Evolutionary conservation across 306 rosid genomes (phyloP), one percentile per base, ranked within the genome.

Genomic region (Begonia fuchsioides): DNA sequence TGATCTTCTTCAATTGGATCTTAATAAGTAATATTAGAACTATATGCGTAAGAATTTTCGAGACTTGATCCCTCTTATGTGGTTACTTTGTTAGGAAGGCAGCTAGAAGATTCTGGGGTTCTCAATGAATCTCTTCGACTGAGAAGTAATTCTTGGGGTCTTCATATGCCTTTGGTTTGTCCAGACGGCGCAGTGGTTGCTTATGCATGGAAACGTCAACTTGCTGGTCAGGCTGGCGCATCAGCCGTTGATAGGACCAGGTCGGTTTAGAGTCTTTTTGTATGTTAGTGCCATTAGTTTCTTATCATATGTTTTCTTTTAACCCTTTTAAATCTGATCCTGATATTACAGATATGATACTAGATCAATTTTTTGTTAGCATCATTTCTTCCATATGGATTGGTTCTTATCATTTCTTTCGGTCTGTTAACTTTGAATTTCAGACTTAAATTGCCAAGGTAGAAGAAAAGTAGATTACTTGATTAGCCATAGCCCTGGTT

Each of bases 111-210:
- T 52, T 74, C 84, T 51, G 95, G 95, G 40, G 93, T 88, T 66
- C 68, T 83, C 20, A 79, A 66, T 32, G 95, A 88, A 50, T 72
- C 97, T 12, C 71, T 85, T 43, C 76, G 85, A 32, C 72, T 82
- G 8, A 71, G 90, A 59, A 81, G 93, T 50, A 81, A 88, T 57
- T 81, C 88, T 43, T 88, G 96, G 96, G 96, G 95, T 1, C 41
- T 81, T 54, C 93, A 83, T 69, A 88, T 88, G 97, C 97, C 95
- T 1, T 58, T 88, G 71, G 90, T 84, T 62, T 88, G 97, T 61
- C 95, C 97, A 1, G 95, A 88, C 13, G 97, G 90, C 0, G 93
- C 95, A 2, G 93, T 83, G 10, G 97, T 88, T 53, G 97, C 95
- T 0, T 88, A 83, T 57, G 96, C 96, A 44, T 88, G 96, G 95